Evolutionary conservation across 2,329 filamentous ascomycete species (phyloP), one percentile per base, ranked within the genome.

Genomic region (Fusarium pseudoanthophilum): DNA sequence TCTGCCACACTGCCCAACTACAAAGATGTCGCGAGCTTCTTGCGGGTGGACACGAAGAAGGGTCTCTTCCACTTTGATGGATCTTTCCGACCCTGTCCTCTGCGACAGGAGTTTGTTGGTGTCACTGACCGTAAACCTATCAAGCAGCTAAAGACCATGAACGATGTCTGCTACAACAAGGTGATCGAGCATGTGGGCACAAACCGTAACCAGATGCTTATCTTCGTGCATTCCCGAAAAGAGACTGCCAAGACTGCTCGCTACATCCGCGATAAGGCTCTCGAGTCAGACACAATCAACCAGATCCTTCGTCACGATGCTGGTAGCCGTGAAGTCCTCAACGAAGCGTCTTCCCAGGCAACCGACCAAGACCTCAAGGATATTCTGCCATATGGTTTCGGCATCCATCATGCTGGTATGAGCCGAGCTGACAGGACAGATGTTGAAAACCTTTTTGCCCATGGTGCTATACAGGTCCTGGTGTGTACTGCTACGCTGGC

Each of bases 81-180:
- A 48, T 95, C 95, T 8, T 99, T 92, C 86, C 89, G 96, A 77
- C 97, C 96, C 69, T 99, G 96, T 81, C 96, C 96, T 4, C 84
- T 99, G 77, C 95, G 94, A 78, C 96, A 99, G 81, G 97, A 99
- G 82, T 99, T 98, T 79, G 94, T 99, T 75, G 96, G 96, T 60
- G 93, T 99, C 48, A 98, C 95, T 1, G 96, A 99, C 76, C 97
- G 96, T 85, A 98, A 98, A 82, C 93, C 96, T 11, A 99, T 99
- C 84, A 99, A 98, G 84, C 96, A 99, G 82, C 86, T 99, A 61
- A 98, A 98, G 87, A 97, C 93, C 2, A 99, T 99, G 96, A 99
- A 99, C 79, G 96, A 99, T 77, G 95, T 99, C 61, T 98, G 95
- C 65, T 99, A 99, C 82, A 97, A 92, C 73, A 99, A 99, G 83